phyloP scores from a whole-genome alignment of 495 filamentous ascomycete species.

The Arthonia radiata region DNA sequence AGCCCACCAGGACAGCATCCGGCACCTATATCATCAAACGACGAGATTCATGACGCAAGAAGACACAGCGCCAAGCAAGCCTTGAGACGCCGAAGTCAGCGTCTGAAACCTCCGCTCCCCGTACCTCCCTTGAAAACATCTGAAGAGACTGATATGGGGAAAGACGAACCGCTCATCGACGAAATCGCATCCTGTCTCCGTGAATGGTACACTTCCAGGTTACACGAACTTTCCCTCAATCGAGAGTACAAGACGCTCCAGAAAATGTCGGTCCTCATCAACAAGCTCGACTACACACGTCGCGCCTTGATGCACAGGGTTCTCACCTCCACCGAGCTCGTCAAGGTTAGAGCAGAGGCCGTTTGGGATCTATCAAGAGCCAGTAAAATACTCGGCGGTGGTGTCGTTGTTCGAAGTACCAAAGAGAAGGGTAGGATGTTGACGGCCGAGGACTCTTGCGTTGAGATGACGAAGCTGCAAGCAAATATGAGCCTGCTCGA shows the following conservation, averaged over 20 bases:
- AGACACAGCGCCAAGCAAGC: too few species aligned
- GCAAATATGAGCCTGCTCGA: constrained; percentile 89
- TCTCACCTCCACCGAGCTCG: constrained; percentile 62
- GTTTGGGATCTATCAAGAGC: constrained; percentile 88
- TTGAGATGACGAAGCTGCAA: constrained; percentile 76
- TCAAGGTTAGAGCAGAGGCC: constrained; percentile 48
- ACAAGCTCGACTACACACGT: constrained; percentile 54
- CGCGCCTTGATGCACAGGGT: constrained; percentile 85
- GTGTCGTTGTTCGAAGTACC: constrained; percentile 84
- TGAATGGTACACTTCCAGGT: constrained; percentile 93
- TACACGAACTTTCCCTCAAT: constrained; percentile 75
- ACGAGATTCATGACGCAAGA: too few species aligned
- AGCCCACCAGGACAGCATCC: too few species aligned
- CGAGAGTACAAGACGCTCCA: constrained; percentile 61
- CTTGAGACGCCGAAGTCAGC: too few species aligned
- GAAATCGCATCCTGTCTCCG: constrained; percentile 89
- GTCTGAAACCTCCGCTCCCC: constrained; percentile 62
- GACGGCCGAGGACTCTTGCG: constrained; percentile 75
- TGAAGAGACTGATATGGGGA: constrained; percentile 77
- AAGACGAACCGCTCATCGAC: constrained; percentile 77
- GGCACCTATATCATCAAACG: too few species aligned
- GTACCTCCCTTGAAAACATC: constrained; percentile 95
- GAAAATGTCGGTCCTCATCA: constrained; percentile 52
- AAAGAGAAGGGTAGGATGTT: constrained; percentile 58
- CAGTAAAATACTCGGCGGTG: constrained; percentile 75